Conservation (phyloP, 306 rosid genomes). For the Castanospermum australe region DNA sequence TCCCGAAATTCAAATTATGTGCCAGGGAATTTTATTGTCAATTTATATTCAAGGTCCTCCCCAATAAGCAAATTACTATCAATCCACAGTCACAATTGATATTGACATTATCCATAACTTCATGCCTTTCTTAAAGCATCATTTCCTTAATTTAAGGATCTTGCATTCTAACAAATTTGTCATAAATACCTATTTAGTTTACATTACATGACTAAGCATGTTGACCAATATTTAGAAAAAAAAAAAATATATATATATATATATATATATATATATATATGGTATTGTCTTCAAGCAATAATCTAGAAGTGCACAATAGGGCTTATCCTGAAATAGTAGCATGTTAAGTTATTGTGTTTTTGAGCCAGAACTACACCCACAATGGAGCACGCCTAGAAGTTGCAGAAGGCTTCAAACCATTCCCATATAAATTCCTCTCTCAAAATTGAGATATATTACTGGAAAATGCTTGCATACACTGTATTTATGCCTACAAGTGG, state of each 20-base stretch:
- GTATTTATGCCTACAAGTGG: background rate
- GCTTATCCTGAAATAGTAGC: background rate
- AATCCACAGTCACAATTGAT: background rate
- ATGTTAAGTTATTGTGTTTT: background rate
- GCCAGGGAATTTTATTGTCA: background rate
- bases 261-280: too few relatives aligned
- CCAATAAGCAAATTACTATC: background rate
- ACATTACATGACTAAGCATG: background rate
- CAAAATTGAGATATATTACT: background rate
- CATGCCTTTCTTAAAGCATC: background rate
- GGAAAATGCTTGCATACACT: background rate
- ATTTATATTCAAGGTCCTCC: background rate
- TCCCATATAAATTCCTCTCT: background rate
- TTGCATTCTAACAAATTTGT: background rate
- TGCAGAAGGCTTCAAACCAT: background rate
- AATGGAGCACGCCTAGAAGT: background rate
- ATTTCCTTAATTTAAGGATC: background rate
- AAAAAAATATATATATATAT: too few relatives aligned
- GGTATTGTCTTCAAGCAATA: background rate
- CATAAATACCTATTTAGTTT: background rate
- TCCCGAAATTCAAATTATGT: background rate
- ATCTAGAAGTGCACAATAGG: background rate
- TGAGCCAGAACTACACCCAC: background rate
- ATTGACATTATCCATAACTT: background rate
- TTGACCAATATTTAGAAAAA: background rate